Conservation (phyloP, 495 filamentous ascomycete species). For the Aspergillus mulundensis region DNA sequence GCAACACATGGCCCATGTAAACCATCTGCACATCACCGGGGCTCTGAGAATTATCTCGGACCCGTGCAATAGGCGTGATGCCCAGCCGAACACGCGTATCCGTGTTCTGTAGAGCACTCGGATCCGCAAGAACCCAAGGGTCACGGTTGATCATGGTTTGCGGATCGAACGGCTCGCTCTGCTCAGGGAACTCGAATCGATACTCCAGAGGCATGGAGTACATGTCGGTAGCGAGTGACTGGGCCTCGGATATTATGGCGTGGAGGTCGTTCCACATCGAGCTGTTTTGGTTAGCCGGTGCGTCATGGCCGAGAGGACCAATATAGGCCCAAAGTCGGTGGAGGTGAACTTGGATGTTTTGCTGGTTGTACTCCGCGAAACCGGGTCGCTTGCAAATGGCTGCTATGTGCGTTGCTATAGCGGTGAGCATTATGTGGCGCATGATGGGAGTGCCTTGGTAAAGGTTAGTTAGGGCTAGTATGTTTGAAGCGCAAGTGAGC, state of each 20-base stretch:
- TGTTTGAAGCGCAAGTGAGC: not conserved
- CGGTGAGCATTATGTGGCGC: conserved; percentile 14
- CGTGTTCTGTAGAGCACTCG: conserved; percentile 7
- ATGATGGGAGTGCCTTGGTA: conserved; percentile 13
- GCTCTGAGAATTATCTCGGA: conserved; percentile 11
- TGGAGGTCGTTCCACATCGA: conserved; percentile 18
- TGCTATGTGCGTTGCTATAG: conserved; percentile 12
- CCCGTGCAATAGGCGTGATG: conserved; percentile 13
- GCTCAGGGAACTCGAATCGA: conserved; percentile 23
- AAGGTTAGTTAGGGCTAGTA: not conserved
- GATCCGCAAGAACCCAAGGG: conserved; percentile 9
- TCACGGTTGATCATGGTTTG: conserved; percentile 26
- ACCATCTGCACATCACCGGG: conserved; percentile 11
- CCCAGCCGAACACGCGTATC: conserved; percentile 15
- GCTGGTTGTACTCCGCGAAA: conserved; percentile 19
- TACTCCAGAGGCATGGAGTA: conserved; percentile 19
- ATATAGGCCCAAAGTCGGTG: conserved; percentile 21
- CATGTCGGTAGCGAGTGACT: conserved; percentile 24
- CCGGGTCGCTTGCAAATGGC: conserved; percentile 9
- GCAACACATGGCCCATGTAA: conserved; percentile 13
- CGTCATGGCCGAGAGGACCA: conserved; percentile 15
- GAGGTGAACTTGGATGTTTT: conserved; percentile 9
- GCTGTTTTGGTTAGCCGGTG: not conserved
- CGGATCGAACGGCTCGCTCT: conserved; percentile 25
- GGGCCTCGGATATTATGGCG: conserved; percentile 21